Evolutionary conservation across 495 filamentous ascomycete genomes (phyloP).

Genomic region (Tuber borchii): DNA sequence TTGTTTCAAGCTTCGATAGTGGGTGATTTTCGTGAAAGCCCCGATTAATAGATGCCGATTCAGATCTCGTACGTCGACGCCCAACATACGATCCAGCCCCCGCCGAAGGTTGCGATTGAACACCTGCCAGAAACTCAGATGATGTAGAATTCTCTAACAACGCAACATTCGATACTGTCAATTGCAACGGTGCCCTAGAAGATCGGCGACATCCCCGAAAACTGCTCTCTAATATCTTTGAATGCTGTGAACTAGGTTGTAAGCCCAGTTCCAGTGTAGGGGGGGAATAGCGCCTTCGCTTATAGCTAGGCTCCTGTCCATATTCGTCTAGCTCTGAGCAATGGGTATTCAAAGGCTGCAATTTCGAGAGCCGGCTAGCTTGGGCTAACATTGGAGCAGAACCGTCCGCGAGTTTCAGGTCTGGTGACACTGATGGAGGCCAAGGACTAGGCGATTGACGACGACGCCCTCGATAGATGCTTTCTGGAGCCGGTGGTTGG

Average conservation of each 20-base stretch:
- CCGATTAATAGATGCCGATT: neutral
- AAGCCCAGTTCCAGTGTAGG: neutral
- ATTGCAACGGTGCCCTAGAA: neutral
- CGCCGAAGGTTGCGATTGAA: neutral
- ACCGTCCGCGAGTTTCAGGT: neutral
- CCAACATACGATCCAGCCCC: neutral
- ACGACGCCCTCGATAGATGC: neutral
- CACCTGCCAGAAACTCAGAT: neutral
- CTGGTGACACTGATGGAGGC: neutral
- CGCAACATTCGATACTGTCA: conserved; percentile 2
- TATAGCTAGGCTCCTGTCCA: neutral
- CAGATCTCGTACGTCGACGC: neutral
- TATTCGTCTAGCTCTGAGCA: neutral
- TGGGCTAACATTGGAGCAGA: neutral
- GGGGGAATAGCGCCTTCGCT: neutral
- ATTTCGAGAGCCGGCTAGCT: neutral
- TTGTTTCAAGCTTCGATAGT: neutral
- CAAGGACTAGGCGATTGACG: neutral
- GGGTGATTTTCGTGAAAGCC: neutral
- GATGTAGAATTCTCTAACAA: neutral
- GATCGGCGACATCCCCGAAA: neutral
- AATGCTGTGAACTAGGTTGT: neutral
- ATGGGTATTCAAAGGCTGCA: neutral
- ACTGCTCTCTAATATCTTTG: neutral
- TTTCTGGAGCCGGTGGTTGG: neutral